Evolutionary conservation across 1,139 yeast species (phyloP), one percentile per base, ranked within the genome.

Genomic region (Kodamaea plutei): DNA sequence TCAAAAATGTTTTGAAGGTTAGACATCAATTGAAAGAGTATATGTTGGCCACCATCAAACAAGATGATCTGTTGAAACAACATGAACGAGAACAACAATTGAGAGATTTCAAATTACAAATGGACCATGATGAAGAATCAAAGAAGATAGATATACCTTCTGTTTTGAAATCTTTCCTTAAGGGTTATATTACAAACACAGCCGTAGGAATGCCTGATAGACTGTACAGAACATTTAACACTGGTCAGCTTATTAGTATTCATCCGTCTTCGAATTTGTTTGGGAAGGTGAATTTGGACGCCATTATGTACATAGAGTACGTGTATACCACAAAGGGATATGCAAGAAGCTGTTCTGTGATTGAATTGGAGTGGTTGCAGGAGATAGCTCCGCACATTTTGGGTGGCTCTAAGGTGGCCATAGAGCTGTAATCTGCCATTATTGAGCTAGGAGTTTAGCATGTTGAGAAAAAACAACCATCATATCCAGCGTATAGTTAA

Each of bases 171-270:
- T 72, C 88, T 6, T 93, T 93, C 55, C 60, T 93, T 26, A 69
- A 73, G 28, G 98, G 99, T 0, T 91, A 73, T 47, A 71, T 85
- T 18, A 72, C 81, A 35, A 89, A 91, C 53, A 81, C 95, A 0
- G 98, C 98, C 0, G 77, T 91, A 12, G 95, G 96, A 5, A 77
- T 85, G 78, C 96, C 98, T 0, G 98, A 93, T 54, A 71, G 96
- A 47, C 83, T 95, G 3, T 93, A 82, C 59, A 70, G 94, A 50
- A 88, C 97, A 0, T 81, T 88, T 9, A 64, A 79, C 15, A 76
- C 82, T 6, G 95, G 95, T 13, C 88, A 82, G 47, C 63, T 83
- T 18, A 78, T 93, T 27, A 78, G 93, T 36, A 78, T 93, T 11
- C 99, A 93, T 53, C 98, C 98, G 1, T 84, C 96, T 0, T 85